phyloP scores from a whole-genome alignment of 495 filamentous ascomycete genomes.

The Penicillium taxi region DNA sequence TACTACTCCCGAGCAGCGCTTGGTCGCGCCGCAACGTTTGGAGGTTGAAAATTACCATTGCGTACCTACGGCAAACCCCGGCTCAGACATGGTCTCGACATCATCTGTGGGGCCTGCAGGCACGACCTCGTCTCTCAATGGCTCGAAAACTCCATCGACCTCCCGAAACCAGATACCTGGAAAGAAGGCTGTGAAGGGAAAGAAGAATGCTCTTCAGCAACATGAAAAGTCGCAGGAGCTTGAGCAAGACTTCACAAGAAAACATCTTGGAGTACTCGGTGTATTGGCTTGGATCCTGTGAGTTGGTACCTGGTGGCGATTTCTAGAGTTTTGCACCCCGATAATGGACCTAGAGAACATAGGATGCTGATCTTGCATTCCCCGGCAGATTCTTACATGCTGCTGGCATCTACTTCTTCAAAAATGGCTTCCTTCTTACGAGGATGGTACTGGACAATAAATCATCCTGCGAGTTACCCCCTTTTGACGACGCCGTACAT shows the following conservation, averaged over 20 bases:
- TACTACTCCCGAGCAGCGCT: no score
- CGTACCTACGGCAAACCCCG: no score
- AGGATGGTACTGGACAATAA: slow-evolving; percentile 81
- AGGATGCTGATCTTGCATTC: slow-evolving; percentile 3
- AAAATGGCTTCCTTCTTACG: slow-evolving; percentile 93
- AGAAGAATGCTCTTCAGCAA: slow-evolving; percentile 14
- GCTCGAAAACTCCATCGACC: no score
- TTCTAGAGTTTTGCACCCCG: neutral
- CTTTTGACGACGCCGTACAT: slow-evolving; percentile 43
- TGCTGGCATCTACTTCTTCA: slow-evolving; percentile 83
- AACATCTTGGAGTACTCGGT: slow-evolving; percentile 34
- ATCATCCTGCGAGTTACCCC: slow-evolving; percentile 69
- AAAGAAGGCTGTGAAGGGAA: slow-evolving; percentile 5
- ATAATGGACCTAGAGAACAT: neutral
- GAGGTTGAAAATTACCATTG: no score
- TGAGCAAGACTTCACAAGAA: slow-evolving; percentile 36
- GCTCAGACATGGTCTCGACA: slow-evolving; percentile 8
- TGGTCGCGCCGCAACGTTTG: neutral
- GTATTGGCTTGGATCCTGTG: slow-evolving; percentile 39
- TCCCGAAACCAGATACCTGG: neutral
- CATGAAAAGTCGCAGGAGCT: slow-evolving; percentile 17
- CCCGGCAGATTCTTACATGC: slow-evolving; percentile 58
- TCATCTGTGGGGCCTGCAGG: slow-evolving; percentile 2
- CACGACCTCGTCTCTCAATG: neutral
- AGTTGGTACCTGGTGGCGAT: slow-evolving; percentile 13